A percentile compares a stretch with the other conserved stretches of the same genome.
Conservation (phyloP, 805 yeast species). For the Huiozyma sinensis region DNA sequence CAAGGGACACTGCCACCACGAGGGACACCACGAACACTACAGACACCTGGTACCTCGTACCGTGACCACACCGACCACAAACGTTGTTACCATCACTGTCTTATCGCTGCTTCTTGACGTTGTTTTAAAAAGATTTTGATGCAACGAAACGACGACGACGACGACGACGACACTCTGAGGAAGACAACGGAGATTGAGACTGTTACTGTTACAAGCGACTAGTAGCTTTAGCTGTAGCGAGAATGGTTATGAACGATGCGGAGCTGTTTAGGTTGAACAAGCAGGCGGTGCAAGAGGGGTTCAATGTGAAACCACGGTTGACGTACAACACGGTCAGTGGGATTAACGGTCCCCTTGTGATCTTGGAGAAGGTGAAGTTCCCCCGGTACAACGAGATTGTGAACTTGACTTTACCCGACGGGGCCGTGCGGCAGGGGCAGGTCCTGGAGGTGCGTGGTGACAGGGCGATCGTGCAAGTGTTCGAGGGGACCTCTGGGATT, state of each 20-base stretch:
- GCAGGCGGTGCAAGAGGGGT: slow-evolving; percentile 85
- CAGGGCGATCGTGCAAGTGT: slow-evolving; percentile 96
- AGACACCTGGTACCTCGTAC: slow-evolving; percentile 5
- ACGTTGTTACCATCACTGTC: too few relatives aligned
- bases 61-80: neutral
- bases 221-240: neutral
- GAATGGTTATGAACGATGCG: slow-evolving; percentile 29
- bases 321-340: slow-evolving; percentile 96
- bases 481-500: slow-evolving; percentile 97
- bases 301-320: slow-evolving; percentile 81
- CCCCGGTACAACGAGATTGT: slow-evolving; percentile 95
- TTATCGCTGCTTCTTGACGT: too few relatives aligned
- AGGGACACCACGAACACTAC: neutral
- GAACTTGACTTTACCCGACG: slow-evolving; percentile 92
- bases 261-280: slow-evolving; percentile 64
- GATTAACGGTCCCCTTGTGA: slow-evolving; percentile 96
- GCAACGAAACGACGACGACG: neutral
- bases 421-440: slow-evolving; percentile 90
- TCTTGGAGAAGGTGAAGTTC: slow-evolving; percentile 72
- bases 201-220: neutral
- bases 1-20: neutral
- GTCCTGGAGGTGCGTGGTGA: slow-evolving; percentile 96
- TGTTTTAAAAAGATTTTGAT: too few relatives aligned
- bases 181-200: neutral
- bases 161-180: neutral